phyloP scores from a whole-genome alignment of 75 land plant genomes.

The Larix kaempferi region DNA sequence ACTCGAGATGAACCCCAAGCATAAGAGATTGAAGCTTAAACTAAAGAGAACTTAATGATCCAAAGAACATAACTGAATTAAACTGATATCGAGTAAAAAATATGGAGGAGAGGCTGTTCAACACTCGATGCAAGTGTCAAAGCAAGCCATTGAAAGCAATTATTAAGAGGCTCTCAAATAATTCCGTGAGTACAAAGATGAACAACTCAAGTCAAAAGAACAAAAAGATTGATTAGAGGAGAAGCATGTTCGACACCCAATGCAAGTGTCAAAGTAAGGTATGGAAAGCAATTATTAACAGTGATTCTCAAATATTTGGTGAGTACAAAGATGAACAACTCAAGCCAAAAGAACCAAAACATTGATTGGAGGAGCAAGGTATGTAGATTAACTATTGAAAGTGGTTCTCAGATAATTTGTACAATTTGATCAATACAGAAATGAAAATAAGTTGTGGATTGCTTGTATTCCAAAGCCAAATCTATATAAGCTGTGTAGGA shows the following conservation, averaged over 20 bases:
- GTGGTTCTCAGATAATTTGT: no score
- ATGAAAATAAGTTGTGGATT: not conserved
- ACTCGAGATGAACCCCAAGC: not conserved
- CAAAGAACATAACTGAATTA: not conserved
- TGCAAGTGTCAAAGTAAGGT: not conserved
- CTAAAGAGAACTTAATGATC: not conserved
- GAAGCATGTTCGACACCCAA: not conserved
- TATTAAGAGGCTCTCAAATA: not conserved
- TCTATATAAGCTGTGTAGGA: not conserved
- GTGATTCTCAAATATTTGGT: not conserved
- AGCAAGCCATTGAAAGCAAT: not conserved
- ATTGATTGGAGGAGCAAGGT: no score
- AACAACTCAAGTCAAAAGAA: not conserved
- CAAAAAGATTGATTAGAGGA: not conserved
- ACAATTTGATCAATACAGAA: no score
- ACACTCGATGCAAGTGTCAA: not conserved
- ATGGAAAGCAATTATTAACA: not conserved
- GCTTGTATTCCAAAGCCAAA: not conserved
- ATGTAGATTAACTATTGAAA: no score
- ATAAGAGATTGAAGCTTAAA: not conserved
- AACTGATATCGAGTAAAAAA: no score
- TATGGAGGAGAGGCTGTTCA: not conserved
- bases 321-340: not conserved
- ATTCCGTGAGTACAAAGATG: not conserved
- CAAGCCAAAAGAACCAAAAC: no score